A percentile compares a stretch with the other conserved stretches of the same genome.
Conservation (phyloP, 2,329 filamentous ascomycete species). For the Trichoderma gracile region DNA sequence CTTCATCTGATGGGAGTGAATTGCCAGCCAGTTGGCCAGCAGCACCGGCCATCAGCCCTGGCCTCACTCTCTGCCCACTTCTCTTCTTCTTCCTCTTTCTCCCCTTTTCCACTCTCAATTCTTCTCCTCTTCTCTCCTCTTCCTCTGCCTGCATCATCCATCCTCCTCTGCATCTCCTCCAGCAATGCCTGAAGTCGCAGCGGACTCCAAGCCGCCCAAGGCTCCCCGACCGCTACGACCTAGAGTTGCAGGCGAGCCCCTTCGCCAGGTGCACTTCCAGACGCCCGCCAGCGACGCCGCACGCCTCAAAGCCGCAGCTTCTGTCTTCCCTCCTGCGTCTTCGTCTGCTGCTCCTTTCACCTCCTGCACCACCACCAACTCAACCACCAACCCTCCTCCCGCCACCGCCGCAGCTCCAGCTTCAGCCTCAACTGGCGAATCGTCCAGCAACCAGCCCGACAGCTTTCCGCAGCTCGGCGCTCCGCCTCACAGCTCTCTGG, state of each 20-base stretch:
- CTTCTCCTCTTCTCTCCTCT: not conserved
- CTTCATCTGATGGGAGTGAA: constrained; percentile 13
- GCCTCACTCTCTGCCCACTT: constrained; percentile 1
- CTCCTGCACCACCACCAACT: not conserved
- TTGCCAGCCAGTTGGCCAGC: not conserved
- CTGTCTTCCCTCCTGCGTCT: not conserved
- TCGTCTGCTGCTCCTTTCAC: constrained; percentile 14
- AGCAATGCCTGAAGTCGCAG: constrained; percentile 34
- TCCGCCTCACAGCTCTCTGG: constrained; percentile 28
- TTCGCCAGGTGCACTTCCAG: constrained; percentile 40
- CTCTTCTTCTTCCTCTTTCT: constrained; percentile 8
- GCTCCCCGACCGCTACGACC: constrained; percentile 34
- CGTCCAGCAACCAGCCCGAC: constrained; percentile 29
- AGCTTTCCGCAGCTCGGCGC: constrained; percentile 37
- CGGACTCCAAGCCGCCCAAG: constrained; percentile 36
- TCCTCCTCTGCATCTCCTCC: not conserved
- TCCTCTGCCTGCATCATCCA: no score
- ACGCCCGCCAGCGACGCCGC: constrained; percentile 1
- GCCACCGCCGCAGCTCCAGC: not conserved
- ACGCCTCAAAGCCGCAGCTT: constrained; percentile 1
- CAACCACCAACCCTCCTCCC: not conserved
- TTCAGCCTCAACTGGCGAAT: not conserved
- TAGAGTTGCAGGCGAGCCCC: constrained; percentile 31
- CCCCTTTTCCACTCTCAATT: not conserved
- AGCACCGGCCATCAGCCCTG: not conserved